phyloP scores from a whole-genome alignment of 2,329 filamentous ascomycete genomes.

The Cladobotryum protrusum region DNA sequence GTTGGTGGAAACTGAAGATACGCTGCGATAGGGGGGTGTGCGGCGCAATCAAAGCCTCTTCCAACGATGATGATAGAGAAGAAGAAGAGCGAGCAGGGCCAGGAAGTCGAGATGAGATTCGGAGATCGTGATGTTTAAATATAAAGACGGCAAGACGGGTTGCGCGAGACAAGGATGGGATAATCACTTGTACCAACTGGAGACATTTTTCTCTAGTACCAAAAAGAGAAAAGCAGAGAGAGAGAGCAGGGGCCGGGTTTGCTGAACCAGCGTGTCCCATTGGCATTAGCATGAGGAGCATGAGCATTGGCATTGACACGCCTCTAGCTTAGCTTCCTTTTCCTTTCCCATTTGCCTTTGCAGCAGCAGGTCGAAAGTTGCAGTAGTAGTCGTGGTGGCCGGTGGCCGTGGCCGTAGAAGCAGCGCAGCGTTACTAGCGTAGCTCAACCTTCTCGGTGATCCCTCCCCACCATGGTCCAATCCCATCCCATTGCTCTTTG shows the following conservation, averaged over 20 bases:
- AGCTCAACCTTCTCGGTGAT: too few species aligned
- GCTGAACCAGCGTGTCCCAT: background rate
- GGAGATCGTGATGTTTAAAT: constrained; percentile 12
- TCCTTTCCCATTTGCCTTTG: too few species aligned
- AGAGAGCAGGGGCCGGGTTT: constrained; percentile 8
- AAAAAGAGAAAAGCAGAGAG: constrained; percentile 1
- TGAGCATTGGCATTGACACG: too few species aligned
- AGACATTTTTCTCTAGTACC: background rate
- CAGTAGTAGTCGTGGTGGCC: too few species aligned
- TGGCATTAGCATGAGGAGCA: too few species aligned
- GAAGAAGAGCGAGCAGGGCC: background rate
- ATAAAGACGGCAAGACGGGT: background rate
- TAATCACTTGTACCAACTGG: too few species aligned
- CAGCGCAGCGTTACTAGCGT: too few species aligned
- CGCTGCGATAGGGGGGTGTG: constrained; percentile 2
- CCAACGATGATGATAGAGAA: constrained; percentile 7
- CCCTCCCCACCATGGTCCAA: too few species aligned
- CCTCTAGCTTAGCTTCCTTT: too few species aligned
- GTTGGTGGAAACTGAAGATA: constrained; percentile 1
- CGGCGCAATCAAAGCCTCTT: constrained; percentile 5
- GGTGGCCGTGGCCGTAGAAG: too few species aligned
- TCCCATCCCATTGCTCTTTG: too few species aligned
- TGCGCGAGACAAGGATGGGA: constrained; percentile 5
- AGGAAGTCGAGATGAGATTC: constrained; percentile 3
- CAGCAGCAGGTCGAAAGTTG: too few species aligned